Percentiles rank a stretch among this genome's conserved stretches.
These are phyloP conservation scores for Cruciata laevipes DNA, from an alignment of 257 asterid species.

Conservation along the genomic window DNA sequence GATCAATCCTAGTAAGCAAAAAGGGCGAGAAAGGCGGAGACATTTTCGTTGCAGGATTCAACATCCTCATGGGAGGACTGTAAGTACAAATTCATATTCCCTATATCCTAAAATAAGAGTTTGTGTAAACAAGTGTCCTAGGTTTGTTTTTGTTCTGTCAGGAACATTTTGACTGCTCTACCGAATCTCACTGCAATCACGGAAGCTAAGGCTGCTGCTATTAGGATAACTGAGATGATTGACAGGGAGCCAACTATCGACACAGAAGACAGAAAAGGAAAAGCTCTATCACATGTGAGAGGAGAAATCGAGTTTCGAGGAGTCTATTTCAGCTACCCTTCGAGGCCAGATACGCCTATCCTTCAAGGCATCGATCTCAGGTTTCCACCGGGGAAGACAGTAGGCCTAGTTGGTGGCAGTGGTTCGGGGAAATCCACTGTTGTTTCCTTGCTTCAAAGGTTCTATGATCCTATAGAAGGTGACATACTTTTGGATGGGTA, in stretches of 20 bases:
- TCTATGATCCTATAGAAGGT: conserved; percentile 71
- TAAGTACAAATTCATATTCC: conserved; percentile 25
- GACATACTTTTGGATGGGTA: conserved; percentile 62
- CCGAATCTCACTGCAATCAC: conserved; percentile 79
- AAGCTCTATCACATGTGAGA: conserved; percentile 69
- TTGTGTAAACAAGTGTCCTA: background rate
- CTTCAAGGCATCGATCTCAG: conserved; percentile 53
- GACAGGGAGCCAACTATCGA: conserved; percentile 56
- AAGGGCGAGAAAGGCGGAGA: conserved; percentile 70
- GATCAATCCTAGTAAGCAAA: conserved; percentile 65
- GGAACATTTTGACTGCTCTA: conserved; percentile 46
- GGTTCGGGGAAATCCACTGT: conserved; percentile 82
- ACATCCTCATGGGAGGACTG: conserved; percentile 84
- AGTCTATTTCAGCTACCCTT: conserved; percentile 60
- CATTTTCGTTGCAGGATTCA: conserved; percentile 75
- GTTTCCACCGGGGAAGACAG: conserved; percentile 54
- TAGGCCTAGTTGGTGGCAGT: conserved; percentile 70
- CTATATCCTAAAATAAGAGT: background rate
- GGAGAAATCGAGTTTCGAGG: conserved; percentile 69
- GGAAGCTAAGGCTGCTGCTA: conserved; percentile 67
- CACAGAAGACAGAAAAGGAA: conserved; percentile 65
- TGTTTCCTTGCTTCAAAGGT: conserved; percentile 55
- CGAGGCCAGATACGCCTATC: conserved; percentile 53
- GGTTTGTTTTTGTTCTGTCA: background rate
- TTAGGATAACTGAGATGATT: conserved; percentile 63